Evolutionary conservation across 1,139 yeast species (phyloP), one percentile per base, ranked within the genome.

Genomic region (Hyphopichia khmerensis): DNA sequence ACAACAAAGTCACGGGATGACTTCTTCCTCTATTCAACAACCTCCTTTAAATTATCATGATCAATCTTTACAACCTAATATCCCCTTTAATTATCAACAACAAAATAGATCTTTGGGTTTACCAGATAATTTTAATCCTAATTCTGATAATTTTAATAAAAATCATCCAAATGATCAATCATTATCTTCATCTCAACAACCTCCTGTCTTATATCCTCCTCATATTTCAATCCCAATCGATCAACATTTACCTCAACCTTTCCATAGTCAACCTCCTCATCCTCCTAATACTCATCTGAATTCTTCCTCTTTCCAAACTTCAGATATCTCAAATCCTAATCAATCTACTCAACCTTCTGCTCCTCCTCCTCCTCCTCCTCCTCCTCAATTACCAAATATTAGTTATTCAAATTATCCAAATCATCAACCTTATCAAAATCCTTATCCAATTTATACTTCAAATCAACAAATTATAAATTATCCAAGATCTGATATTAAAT

Each of bases 151-250:
- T 8, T 21, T 21, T 8, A n/a, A n/a, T n/a, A 21, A 21, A 21
- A 21, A 21, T 21, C 24, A 21, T 6, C 4, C 29, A 26, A 26
- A 26, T 8, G 29, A 29, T n/a, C 32, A 29, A 29, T 17, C 32
- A 14, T 13, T 5, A 8, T n/a, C n/a, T n/a, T n/a, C n/a, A n/a
- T n/a, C n/a, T n/a, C n/a, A n/a, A n/a, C 32, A 29, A 29, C 32
- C 32, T 29, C 43, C 35, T 7, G 35, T 43, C 13, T 30, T 44
- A 23, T 43, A 42, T 35, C 44, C 41, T 13, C 42, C 42, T 14
- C 39, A 38, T 41, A 33, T 38, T 9, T 37, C 36, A n/a, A 39
- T 36, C 10, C 47, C 45, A 14, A 38, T 40, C 16, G 47, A 42
- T 23, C 43, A 37, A 15, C 41, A 26, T 14, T 30, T 15, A 24